These are phyloP conservation scores for Trametes elegans DNA, from an alignment of 768 basidiomycete genomes.

Conservation along the genomic window DNA sequence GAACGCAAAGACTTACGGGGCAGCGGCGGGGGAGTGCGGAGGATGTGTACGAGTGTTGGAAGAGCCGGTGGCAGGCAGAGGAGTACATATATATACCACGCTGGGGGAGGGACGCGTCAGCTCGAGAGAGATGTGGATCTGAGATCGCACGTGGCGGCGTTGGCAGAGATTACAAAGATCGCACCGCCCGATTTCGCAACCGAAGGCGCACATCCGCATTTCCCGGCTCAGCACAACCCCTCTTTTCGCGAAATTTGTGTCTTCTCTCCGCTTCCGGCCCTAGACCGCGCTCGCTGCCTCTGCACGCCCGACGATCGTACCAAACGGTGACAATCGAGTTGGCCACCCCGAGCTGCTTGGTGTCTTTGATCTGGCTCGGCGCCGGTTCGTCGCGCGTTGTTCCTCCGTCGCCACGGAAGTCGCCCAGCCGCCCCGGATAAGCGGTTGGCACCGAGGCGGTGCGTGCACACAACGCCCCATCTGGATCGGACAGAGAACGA, in stretches of 20 bases:
- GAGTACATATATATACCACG: conserved; percentile 24
- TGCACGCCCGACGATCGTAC: conserved; percentile 12
- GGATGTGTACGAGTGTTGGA: conserved; percentile 11
- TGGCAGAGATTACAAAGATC: conserved; percentile 23
- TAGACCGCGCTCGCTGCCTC: conserved; percentile 2
- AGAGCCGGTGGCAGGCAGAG: conserved; percentile 12
- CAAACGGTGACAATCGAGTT: not conserved
- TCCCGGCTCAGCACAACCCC: conserved; percentile 5
- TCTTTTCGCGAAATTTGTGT: not conserved
- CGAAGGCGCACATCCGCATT: conserved; percentile 8
- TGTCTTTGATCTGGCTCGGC: not conserved
- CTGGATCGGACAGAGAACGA: conserved; percentile 11
- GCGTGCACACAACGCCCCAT: conserved; percentile 5
- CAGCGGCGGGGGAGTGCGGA: conserved; percentile 10
- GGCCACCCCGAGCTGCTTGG: not conserved
- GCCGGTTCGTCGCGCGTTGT: not conserved
- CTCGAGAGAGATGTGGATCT: conserved; percentile 25
- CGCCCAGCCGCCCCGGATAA: not conserved
- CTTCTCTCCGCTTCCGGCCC: conserved; percentile 3
- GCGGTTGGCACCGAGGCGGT: conserved; percentile 7
- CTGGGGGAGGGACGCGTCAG: conserved; percentile 32
- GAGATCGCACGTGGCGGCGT: conserved; percentile 28
- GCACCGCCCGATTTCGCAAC: conserved; percentile 22
- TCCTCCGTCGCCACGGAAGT: conserved; percentile 1
- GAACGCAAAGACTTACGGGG: conserved; percentile 4